Evolutionary conservation across 805 yeast genomes (phyloP).

Genomic region (Wickerhamiella bombiphila): DNA sequence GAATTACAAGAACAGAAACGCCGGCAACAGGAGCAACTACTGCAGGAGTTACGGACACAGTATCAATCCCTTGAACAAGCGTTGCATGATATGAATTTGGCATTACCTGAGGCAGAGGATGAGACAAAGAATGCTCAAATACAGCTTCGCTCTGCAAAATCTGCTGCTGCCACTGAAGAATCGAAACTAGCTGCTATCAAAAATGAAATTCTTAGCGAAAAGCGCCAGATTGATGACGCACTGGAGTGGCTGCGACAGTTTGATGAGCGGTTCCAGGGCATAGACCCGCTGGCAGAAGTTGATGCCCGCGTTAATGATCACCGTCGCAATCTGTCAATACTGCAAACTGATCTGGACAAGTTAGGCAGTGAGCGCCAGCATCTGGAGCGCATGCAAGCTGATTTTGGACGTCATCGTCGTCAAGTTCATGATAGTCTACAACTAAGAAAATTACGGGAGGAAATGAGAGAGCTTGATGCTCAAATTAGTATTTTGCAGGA

Average conservation of each 20-base stretch:
- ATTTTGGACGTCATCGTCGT: constrained; percentile 47
- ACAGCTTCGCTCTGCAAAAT: neutral
- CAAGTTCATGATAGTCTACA: constrained; percentile 53
- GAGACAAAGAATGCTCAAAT: neutral
- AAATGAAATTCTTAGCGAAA: neutral
- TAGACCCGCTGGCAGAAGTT: neutral
- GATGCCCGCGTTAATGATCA: neutral
- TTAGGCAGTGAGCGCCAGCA: neutral
- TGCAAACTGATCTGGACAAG: neutral
- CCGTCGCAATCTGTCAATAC: neutral
- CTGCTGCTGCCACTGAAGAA: neutral
- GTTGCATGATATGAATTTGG: neutral
- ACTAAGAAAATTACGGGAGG: constrained; percentile 31
- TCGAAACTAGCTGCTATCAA: neutral
- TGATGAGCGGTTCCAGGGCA: neutral
- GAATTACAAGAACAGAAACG: constrained; percentile 8
- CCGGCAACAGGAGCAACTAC: constrained; percentile 5
- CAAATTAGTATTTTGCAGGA: constrained; percentile 35
- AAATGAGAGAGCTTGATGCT: constrained; percentile 26
- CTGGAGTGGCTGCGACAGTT: neutral
- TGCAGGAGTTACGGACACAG: constrained; percentile 2
- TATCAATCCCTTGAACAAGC: neutral
- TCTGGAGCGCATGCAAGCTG: constrained; percentile 11
- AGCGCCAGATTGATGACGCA: neutral
- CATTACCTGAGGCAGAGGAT: neutral